A percentile compares a stretch with the other conserved stretches of the same genome.
These are phyloP conservation scores for Mortierella sp. DNA, from an alignment of 371 early-diverging fungal genomes.

Conservation along the genomic window DNA sequence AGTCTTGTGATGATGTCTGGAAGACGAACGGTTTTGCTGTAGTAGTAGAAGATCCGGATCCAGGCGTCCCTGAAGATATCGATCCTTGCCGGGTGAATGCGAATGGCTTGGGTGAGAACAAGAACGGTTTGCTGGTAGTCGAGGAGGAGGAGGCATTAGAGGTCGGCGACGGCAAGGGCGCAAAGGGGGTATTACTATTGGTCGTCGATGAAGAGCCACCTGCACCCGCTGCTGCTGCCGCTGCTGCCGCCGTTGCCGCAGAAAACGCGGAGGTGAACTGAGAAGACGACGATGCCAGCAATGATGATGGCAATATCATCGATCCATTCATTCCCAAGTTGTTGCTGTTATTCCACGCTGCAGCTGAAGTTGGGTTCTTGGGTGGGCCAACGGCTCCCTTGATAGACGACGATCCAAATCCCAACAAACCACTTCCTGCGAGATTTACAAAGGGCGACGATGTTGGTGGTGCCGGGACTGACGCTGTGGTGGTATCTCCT, in stretches of 20 bases:
- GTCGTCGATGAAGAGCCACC: not conserved
- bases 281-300: not conserved
- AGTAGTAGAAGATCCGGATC: not conserved
- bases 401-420: slow-evolving; percentile 34
- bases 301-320: not conserved
- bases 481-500: slow-evolving; percentile 1
- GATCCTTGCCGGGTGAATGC: slow-evolving; percentile 7
- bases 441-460: not conserved
- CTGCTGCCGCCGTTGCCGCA: not conserved
- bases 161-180: slow-evolving; percentile 8
- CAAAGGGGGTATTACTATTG: not conserved
- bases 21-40: slow-evolving; percentile 23
- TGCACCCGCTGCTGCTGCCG: too few species aligned
- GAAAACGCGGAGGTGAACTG: not conserved
- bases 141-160: slow-evolving; percentile 14
- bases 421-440: slow-evolving; percentile 11
- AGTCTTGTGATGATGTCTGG: slow-evolving; percentile 16
- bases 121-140: not conserved
- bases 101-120: slow-evolving; percentile 40
- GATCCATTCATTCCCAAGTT: slow-evolving; percentile 9
- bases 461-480: slow-evolving; percentile 7
- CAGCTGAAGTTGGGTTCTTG: slow-evolving; percentile 24
- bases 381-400: slow-evolving; percentile 41
- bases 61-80: not conserved
- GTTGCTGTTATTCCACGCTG: slow-evolving; percentile 23